Evolutionary conservation across 306 rosid species (phyloP), one percentile per base, ranked within the genome.

Genomic region (Inga leiocalycina): DNA sequence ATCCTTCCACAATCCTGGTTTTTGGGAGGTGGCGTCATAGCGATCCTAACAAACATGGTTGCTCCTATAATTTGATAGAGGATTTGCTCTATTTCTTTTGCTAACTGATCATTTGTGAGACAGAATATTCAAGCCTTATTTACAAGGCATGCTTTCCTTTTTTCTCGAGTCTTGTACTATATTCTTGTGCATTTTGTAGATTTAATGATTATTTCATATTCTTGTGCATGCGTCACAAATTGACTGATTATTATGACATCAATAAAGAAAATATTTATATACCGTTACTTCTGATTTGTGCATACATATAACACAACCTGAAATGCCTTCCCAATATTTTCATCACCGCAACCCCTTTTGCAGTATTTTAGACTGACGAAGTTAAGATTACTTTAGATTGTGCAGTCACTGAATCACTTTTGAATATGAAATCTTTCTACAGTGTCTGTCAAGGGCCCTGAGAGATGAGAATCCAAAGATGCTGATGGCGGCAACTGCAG

Each of bases 401-500:
- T 75, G 41, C 64, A 4, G 17, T 76, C 75, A 65, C 30, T 65
- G 77, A 82, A 57, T 81, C 62, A 43, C 57, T 34, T 80, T 79
- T 83, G 30, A 79, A 56, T 51, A 56, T 34, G 49, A 67, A 83
- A 71, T 66, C 27, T 77, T 84, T 78, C 80, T 66, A 81, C 91
- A 97, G 99, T 97, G 99, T 86, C 84, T 97, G 24, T 90, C 97
- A 62, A 85, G 93, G 73, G 99, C 99, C 82, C 82, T 97, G 62
- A 89, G 91, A 85, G 88, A 86, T 62, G 99, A 97, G 82, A 97
- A 91, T 87, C 87, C 97, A 20, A 97, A 85, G 89, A 44, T 92
- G 59, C 84, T 97, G 85, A 97, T 88, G 94, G 97, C 97, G 37
- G 99, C 98, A 80, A 90, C 98, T 73, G 99, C 99, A 41, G 76